phyloP scores from a whole-genome alignment of 2,329 filamentous ascomycete species.

The Epichloe uncinata region DNA sequence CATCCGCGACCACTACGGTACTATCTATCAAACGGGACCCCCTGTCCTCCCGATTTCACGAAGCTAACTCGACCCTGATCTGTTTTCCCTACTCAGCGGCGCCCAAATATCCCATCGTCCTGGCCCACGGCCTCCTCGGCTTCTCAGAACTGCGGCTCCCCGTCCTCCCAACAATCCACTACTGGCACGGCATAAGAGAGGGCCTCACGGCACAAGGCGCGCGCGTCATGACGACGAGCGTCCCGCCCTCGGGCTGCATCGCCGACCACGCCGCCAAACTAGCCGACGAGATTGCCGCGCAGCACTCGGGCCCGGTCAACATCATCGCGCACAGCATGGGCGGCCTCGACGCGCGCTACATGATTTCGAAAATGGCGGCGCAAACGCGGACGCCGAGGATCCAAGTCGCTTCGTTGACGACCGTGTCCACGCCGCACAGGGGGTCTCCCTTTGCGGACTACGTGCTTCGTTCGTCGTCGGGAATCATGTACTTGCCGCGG shows the following conservation, averaged over 20 bases:
- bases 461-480: conserved; percentile 26
- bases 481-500: conserved; percentile 36
- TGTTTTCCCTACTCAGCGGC: conserved; percentile 24
- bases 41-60: neutral
- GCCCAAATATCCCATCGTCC: conserved; percentile 48
- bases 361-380: conserved; percentile 36
- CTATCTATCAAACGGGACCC: neutral
- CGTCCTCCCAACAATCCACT: conserved; percentile 42
- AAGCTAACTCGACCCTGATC: neutral
- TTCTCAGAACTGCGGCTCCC: conserved; percentile 44
- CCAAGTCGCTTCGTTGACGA: conserved; percentile 37
- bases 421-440: conserved; percentile 41
- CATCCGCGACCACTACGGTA: conserved; percentile 32
- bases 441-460: conserved; percentile 44
- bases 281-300: conserved; percentile 32
- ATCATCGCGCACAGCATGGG: conserved; percentile 63
- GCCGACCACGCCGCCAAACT: conserved; percentile 45
- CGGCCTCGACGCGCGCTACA: conserved; percentile 50
- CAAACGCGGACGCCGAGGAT: neutral
- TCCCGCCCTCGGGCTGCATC: conserved; percentile 48
- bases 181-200: conserved; percentile 52
- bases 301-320: conserved; percentile 40
- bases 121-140: conserved; percentile 52
- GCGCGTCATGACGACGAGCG: conserved; percentile 45
- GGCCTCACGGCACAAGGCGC: conserved; percentile 40